Evolutionary conservation across 352 stramenopile genomes (phyloP).

Genomic region (Poterioochromonas sp.): DNA sequence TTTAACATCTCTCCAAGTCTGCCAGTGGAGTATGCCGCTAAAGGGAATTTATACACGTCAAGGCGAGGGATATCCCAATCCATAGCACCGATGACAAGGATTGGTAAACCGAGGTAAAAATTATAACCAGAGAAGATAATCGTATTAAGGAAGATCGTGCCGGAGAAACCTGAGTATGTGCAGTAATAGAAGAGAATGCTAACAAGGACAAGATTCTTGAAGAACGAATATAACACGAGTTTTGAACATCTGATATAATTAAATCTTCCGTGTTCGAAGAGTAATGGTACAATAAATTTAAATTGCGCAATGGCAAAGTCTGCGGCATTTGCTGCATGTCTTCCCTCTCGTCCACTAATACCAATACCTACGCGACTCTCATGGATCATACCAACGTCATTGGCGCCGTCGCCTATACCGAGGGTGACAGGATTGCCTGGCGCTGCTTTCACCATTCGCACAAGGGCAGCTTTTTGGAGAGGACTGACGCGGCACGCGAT

Average conservation of each 20-base stretch:
- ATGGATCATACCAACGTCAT: constrained; percentile 99
- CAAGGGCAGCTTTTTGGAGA: constrained; percentile 92
- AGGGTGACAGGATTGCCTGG: constrained; percentile 13
- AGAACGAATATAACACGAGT: constrained; percentile 95
- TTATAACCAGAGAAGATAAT: constrained; percentile 47
- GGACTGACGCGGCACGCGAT: constrained; percentile 94
- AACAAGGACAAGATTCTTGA: constrained; percentile 91
- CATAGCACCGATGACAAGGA: constrained; percentile 41
- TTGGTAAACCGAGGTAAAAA: constrained; percentile 47
- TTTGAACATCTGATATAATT: constrained; percentile 93
- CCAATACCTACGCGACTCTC: constrained; percentile 91
- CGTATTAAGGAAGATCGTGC: constrained; percentile 62
- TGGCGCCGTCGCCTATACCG: constrained; percentile 93
- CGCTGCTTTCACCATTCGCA: constrained; percentile 66
- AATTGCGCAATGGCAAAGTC: constrained; percentile 99
- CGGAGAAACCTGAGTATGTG: constrained; percentile 60
- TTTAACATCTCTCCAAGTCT: constrained; percentile 21
- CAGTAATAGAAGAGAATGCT: constrained; percentile 62
- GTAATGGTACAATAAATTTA: constrained; percentile 81
- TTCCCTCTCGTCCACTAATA: constrained; percentile 91
- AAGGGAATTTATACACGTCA: not conserved
- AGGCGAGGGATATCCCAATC: not conserved
- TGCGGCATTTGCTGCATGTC: constrained; percentile 92
- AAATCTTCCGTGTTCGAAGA: constrained; percentile 96
- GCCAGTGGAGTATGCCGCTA: not conserved